These are phyloP conservation scores for Epipyxis sp. DNA, from an alignment of 108 stramenopile species.

Conservation along the genomic window DNA sequence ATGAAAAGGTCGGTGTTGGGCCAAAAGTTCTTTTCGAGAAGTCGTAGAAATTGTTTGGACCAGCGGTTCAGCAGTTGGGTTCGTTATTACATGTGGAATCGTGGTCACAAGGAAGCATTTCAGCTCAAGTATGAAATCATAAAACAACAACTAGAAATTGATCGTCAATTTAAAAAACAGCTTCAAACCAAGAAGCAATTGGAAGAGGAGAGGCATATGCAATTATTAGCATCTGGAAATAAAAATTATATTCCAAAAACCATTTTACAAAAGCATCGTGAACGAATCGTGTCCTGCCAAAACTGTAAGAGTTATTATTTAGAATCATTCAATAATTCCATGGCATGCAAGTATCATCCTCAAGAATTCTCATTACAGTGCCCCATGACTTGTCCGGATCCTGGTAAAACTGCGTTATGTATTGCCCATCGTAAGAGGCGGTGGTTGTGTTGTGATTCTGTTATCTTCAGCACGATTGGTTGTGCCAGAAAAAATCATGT, in stretches of 20 bases:
- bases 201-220: not conserved
- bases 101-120: conserved; percentile 21
- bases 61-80: not conserved
- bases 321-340: not conserved
- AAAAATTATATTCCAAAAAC: not conserved
- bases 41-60: not conserved
- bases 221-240: not conserved
- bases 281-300: conserved; percentile 4
- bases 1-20: conserved; percentile 19
- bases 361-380: not conserved
- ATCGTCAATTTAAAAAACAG: conserved; percentile 5
- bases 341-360: conserved; percentile 23
- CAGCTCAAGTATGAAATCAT: conserved; percentile 26
- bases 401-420: not conserved
- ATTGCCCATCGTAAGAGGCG: conserved; percentile 15
- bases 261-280: not conserved
- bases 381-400: not conserved
- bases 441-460: conserved; percentile 3
- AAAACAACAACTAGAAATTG: conserved; percentile 15
- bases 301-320: conserved; percentile 2
- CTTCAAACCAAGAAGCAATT: not conserved
- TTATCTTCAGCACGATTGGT: not conserved
- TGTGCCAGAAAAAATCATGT: conserved; percentile 17
- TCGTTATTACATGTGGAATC: conserved; percentile 20
- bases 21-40: not conserved